Conservation (phyloP, 2,329 filamentous ascomycete species). For the Daldinia sp. region DNA sequence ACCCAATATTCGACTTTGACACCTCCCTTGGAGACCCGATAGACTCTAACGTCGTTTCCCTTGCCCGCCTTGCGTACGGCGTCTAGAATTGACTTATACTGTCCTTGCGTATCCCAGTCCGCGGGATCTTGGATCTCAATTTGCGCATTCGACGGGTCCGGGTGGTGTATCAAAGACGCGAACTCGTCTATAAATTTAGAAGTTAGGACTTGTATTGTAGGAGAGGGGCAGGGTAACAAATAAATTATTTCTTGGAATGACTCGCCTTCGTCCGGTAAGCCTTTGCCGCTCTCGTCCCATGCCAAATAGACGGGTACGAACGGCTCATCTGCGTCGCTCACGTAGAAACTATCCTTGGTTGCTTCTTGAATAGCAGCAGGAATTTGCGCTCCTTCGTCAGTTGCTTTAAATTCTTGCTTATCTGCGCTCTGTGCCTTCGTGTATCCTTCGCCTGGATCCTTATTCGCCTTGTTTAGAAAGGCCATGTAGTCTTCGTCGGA, state of each 20-base stretch:
- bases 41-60: slow-evolving; percentile 77
- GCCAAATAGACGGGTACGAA: slow-evolving; percentile 79
- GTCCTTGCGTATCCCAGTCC: slow-evolving; percentile 76
- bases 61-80: slow-evolving; percentile 71
- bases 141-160: slow-evolving; percentile 59
- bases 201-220: slow-evolving; percentile 7
- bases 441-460: slow-evolving; percentile 72
- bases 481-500: slow-evolving; percentile 84
- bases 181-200: slow-evolving; percentile 66
- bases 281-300: slow-evolving; percentile 61
- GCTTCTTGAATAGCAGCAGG: slow-evolving; percentile 65
- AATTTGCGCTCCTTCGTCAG: slow-evolving; percentile 63
- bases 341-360: slow-evolving; percentile 69
- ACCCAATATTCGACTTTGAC: slow-evolving; percentile 83
- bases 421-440: slow-evolving; percentile 44
- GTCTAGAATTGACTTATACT: slow-evolving; percentile 74
- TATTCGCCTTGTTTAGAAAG: slow-evolving; percentile 88
- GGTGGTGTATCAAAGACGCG: slow-evolving; percentile 69
- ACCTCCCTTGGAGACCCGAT: slow-evolving; percentile 69
- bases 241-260: slow-evolving; percentile 15
- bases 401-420: slow-evolving; percentile 58
- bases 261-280: slow-evolving; percentile 69
- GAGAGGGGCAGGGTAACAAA: neutral
- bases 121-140: slow-evolving; percentile 72
- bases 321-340: slow-evolving; percentile 85